Base-by-base conservation (phyloP, 441 rosid species). In the Francoa sonchifolia region DNA sequence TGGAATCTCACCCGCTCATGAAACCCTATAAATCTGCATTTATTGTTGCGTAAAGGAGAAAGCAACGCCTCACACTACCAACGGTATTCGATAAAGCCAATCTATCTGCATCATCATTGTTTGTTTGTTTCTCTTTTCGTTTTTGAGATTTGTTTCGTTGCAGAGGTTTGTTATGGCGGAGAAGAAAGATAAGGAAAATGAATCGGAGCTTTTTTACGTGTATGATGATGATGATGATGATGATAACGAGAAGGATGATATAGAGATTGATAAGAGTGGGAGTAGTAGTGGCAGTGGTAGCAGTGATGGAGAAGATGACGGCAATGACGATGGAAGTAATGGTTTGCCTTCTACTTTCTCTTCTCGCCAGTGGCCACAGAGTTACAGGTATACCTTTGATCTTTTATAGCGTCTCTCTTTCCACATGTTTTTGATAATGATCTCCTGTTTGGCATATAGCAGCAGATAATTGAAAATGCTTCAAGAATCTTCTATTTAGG, bases 301-400 rank as follows among this genome's bases (percentile, higher is more conserved):
- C 16, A 32, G 36, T 17, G 36, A 32, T 2, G 7, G 36, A 1
- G 36, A 36, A 5, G 40, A 8, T 17, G 23, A 36, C 8, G 43
- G 11, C 15, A 19, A 12, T 4, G 42, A 38, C 8, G 26, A 22
- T 14, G n/a, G n/a, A n/a, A n/a, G n/a, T n/a, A n/a, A n/a, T n/a
- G n/a, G n/a, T n/a, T n/a, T n/a, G n/a, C n/a, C n/a, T n/a, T n/a
- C n/a, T 4, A 38, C 19, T 35, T 52, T 42, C 20, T 13, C 17
- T 22, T 52, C 57, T 18, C 49, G 26, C 8, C 42, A 42, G 39
- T 52, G 57, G 57, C 57, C 57, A 16, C 57, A 36, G 48, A 52
- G 57, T 28, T 52, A 31, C 48, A 42, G 48, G 57, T 52, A 10
- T 7, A 8, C 9, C 6, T n/a, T 27, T 23, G 3, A 5, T n/a